A percentile compares a stretch with the other conserved stretches of the same genome.
phyloP scores from a whole-genome alignment of 2,329 filamentous ascomycete genomes.

The Aspergillus sojae region DNA sequence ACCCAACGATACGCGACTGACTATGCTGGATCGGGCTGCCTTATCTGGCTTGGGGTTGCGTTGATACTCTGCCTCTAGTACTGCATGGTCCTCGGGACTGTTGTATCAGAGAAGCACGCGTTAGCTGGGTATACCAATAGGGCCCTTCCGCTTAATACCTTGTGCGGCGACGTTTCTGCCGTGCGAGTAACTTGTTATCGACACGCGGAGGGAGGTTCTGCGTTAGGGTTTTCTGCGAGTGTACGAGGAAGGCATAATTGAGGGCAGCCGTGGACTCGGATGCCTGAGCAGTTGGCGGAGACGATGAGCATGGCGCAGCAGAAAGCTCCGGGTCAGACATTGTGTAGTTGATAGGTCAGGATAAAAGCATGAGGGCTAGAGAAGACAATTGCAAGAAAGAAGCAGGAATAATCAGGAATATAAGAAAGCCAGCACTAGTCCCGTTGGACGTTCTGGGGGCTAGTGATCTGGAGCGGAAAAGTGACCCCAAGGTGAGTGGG shows the following conservation, averaged over 20 bases:
- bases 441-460: neutral
- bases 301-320: constrained; percentile 32
- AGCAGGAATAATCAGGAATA: constrained; percentile 9
- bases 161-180: constrained; percentile 64
- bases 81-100: constrained; percentile 84
- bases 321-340: constrained; percentile 42
- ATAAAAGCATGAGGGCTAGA: constrained; percentile 18
- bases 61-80: constrained; percentile 83
- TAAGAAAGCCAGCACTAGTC: constrained; percentile 11
- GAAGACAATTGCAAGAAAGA: constrained; percentile 10
- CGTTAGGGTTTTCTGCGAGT: constrained; percentile 59
- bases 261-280: constrained; percentile 36
- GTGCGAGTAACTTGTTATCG: constrained; percentile 61
- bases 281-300: constrained; percentile 36
- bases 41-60: constrained; percentile 91
- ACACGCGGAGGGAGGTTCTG: constrained; percentile 59
- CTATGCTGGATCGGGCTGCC: constrained; percentile 78
- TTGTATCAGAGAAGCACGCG: constrained; percentile 6
- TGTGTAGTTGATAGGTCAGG: constrained; percentile 23
- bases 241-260: constrained; percentile 61
- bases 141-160: constrained; percentile 49
- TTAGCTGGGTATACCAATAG: constrained; percentile 14
- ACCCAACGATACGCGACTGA: constrained; percentile 80
- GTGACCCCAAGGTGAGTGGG: constrained; percentile 24
- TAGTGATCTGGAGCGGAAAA: constrained; percentile 18